Base-by-base conservation (phyloP, 441 rosid genomes). In the Populus trichocarpa region DNA sequence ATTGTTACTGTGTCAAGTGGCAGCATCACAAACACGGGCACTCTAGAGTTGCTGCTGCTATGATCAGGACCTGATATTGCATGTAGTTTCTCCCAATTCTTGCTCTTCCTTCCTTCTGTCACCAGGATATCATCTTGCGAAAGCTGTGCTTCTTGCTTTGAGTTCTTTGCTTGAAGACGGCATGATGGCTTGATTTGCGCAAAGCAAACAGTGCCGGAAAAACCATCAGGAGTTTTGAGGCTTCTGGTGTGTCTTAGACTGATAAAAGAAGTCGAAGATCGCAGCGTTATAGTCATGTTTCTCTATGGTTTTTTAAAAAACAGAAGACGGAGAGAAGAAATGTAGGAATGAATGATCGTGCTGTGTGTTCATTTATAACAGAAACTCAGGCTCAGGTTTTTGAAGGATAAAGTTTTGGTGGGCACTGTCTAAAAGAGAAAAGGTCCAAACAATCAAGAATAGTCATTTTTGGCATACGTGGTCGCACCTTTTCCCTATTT, bases 21-120 rank as follows among this genome's bases (percentile, higher is more conserved):
- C 79, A 93, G 78, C 99, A 96, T 96, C 81, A 91, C 95, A 79
- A 86, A 96, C 67, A 96, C 93, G 1, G 99, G 99, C 28, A 96
- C 98, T 72, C 82, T 91, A 0, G 87, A 61, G 75, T 81, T 80
- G 75, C 0, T 1, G 35, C 66, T 86, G 80, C 82, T 84, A 16
- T 38, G 23, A 71, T 86, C 90, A 75, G 89, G 80, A 82, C 78
- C 69, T 16, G 94, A 81, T 59, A 85, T 82, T 71, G 81, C 79
- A 42, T 92, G 92, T 36, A 90, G 87, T 79, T 83, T 89, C 86
- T 91, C 92, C 76, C 81, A 76, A 76, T 59, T 84, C 75, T 81
- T 82, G 8, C 66, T 73, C 67, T 30, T 79, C 77, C 65, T 78
- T 23, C 74, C 79, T 74, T 83, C 89, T 32, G 53, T 74, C 26